Evolutionary conservation across 306 rosid species (phyloP).

Genomic region (Citrullus amarus): DNA sequence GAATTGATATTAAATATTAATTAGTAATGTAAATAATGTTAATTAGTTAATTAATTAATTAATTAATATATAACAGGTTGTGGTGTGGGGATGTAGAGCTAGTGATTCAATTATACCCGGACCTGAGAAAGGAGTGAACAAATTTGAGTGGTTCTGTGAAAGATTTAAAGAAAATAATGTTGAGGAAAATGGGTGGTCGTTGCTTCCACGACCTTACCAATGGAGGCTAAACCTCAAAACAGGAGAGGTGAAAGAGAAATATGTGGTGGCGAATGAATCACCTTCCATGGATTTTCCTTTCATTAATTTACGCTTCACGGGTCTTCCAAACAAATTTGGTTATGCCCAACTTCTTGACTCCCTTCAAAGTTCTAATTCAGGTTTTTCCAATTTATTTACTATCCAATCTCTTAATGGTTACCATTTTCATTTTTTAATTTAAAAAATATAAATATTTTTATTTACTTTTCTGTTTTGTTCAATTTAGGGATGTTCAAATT

Average conservation of each 20-base stretch:
- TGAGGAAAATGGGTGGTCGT: not conserved
- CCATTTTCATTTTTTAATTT: too few relatives aligned
- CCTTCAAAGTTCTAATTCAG: conserved; percentile 23
- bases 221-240: conserved; percentile 58
- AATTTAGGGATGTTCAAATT: conserved; percentile 28
- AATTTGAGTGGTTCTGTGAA: conserved; percentile 22
- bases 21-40: too few relatives aligned
- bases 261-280: conserved; percentile 9
- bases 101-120: conserved; percentile 44
- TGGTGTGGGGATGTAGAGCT: conserved; percentile 67
- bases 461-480: not conserved
- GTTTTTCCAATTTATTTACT: conserved; percentile 5
- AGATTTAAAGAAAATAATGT: not conserved
- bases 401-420: too few relatives aligned
- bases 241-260: conserved; percentile 39
- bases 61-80: conserved; percentile 28
- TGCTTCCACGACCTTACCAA: conserved; percentile 32
- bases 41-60: too few relatives aligned
- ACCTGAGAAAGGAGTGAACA: conserved; percentile 23
- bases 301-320: conserved; percentile 35
- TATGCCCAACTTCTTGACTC: conserved; percentile 45
- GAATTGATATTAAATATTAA: too few relatives aligned
- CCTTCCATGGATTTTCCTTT: conserved; percentile 54
- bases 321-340: conserved; percentile 38
- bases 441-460: too few relatives aligned